A percentile compares a stretch with the other conserved stretches of the same genome.
These are phyloP conservation scores for Phaeosphaeria sp. DNA, from an alignment of 2,329 filamentous ascomycete genomes.

Conservation along the genomic window DNA sequence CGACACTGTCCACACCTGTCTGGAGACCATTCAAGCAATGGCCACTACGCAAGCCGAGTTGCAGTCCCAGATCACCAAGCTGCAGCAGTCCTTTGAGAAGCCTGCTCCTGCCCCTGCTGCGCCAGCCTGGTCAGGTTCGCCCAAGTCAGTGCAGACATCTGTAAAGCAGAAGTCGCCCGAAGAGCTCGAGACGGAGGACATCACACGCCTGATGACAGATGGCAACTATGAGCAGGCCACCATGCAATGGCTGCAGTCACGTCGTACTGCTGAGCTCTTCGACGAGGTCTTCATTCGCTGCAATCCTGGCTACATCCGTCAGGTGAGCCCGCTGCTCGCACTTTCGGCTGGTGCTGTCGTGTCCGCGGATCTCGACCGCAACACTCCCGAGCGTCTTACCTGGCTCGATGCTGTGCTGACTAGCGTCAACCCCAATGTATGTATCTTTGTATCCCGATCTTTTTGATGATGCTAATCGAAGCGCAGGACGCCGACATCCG, in stretches of 20 bases:
- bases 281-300: conserved; percentile 66
- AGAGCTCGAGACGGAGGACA: conserved; percentile 65
- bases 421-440: conserved; percentile 61
- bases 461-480: conserved; percentile 20
- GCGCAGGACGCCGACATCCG: conserved; percentile 60
- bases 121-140: conserved; percentile 20
- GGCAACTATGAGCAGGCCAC: conserved; percentile 58
- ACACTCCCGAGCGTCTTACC: conserved; percentile 61
- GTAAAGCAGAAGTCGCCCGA: conserved; percentile 56
- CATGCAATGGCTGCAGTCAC: conserved; percentile 68
- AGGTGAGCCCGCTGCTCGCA: conserved; percentile 63
- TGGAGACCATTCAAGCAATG: conserved; percentile 74
- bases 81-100: conserved; percentile 52
- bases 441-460: conserved; percentile 20
- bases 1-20: conserved; percentile 69
- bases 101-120: conserved; percentile 4
- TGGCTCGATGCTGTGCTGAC: conserved; percentile 66
- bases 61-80: conserved; percentile 61
- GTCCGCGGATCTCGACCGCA: conserved; percentile 62
- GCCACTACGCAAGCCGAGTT: conserved; percentile 72
- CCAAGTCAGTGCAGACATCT: conserved; percentile 47
- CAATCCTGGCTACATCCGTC: conserved; percentile 63
- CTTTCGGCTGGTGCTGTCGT: conserved; percentile 70
- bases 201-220: conserved; percentile 68
- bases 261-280: conserved; percentile 65